phyloP scores from a whole-genome alignment of 2,329 filamentous ascomycete genomes.

The Colletotrichum horii region DNA sequence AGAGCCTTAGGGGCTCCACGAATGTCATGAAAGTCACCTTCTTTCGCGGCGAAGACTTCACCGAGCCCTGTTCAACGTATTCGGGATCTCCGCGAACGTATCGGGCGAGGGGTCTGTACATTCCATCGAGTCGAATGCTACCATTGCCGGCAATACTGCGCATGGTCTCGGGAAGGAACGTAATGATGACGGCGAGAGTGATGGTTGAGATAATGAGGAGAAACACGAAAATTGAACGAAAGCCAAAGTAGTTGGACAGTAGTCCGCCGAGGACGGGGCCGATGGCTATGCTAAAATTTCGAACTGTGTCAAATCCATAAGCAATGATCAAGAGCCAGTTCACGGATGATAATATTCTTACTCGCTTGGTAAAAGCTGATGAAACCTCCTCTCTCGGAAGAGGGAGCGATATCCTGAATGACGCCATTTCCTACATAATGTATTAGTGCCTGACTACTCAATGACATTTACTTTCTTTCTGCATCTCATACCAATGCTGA shows the following conservation, averaged over 20 bases:
- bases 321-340: not conserved
- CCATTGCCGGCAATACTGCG: slow-evolving; percentile 32
- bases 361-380: slow-evolving; percentile 37
- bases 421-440: slow-evolving; percentile 31
- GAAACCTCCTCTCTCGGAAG: slow-evolving; percentile 30
- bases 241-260: slow-evolving; percentile 29
- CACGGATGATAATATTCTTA: slow-evolving; percentile 12
- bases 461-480: not conserved
- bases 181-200: slow-evolving; percentile 21
- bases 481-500: slow-evolving; percentile 44
- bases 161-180: slow-evolving; percentile 32
- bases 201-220: not conserved
- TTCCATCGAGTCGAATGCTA: slow-evolving; percentile 23
- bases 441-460: not conserved
- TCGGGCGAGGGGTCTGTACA: slow-evolving; percentile 28
- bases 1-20: slow-evolving; percentile 39
- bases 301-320: slow-evolving; percentile 17
- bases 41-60: slow-evolving; percentile 1
- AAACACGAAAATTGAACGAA: slow-evolving; percentile 34
- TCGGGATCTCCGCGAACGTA: slow-evolving; percentile 13
- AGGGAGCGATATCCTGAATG: slow-evolving; percentile 34
- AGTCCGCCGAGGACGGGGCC: slow-evolving; percentile 38
- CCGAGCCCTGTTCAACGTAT: slow-evolving; percentile 11
- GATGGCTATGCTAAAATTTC: slow-evolving; percentile 33
- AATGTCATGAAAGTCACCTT: slow-evolving; percentile 34